These are phyloP conservation scores for Anthracocystis panici-leucophaei DNA, from an alignment of 1,284 basidiomycete genomes.

Conservation along the genomic window DNA sequence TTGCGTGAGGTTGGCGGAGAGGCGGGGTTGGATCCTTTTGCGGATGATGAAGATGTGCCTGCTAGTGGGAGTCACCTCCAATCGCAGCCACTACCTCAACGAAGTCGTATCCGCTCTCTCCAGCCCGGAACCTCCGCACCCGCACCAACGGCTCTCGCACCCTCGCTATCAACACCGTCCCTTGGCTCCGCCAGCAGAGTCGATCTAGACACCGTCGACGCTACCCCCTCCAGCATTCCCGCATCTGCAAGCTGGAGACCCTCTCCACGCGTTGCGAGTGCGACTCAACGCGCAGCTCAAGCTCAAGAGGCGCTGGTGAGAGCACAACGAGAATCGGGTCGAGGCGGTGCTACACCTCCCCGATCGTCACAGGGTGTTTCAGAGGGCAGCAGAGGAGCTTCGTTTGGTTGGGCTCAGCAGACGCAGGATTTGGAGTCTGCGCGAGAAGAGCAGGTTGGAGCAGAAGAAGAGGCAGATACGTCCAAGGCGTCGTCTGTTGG, in stretches of 20 bases:
- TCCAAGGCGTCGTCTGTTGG: conserved; percentile 26
- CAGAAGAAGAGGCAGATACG: conserved; percentile 7
- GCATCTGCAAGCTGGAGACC: conserved; percentile 47
- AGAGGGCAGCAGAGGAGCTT: conserved; percentile 15
- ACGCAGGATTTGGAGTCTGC: conserved; percentile 19
- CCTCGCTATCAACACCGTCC: conserved; percentile 33
- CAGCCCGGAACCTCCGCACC: conserved; percentile 28
- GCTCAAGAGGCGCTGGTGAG: conserved; percentile 24
- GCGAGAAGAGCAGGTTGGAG: conserved; percentile 1
- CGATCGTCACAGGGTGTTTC: conserved; percentile 14
- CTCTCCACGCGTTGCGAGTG: conserved; percentile 39
- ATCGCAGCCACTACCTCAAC: conserved; percentile 23
- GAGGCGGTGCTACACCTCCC: conserved; percentile 22
- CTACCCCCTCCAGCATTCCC: conserved; percentile 10
- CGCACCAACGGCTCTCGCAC: conserved; percentile 25
- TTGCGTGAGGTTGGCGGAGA: conserved; percentile 29
- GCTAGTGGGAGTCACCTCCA: conserved; percentile 3
- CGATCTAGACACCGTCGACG: background rate
- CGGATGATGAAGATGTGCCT: conserved; percentile 7
- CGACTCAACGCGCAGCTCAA: conserved; percentile 34
- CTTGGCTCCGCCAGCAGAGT: conserved; percentile 12
- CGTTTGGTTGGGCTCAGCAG: conserved; percentile 20
- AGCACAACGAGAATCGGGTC: conserved; percentile 1
- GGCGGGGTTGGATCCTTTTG: conserved; percentile 22
- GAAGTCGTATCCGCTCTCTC: conserved; percentile 33